Conservation (phyloP, 208 protist genomes). For the Leishmania mexicana region DNA sequence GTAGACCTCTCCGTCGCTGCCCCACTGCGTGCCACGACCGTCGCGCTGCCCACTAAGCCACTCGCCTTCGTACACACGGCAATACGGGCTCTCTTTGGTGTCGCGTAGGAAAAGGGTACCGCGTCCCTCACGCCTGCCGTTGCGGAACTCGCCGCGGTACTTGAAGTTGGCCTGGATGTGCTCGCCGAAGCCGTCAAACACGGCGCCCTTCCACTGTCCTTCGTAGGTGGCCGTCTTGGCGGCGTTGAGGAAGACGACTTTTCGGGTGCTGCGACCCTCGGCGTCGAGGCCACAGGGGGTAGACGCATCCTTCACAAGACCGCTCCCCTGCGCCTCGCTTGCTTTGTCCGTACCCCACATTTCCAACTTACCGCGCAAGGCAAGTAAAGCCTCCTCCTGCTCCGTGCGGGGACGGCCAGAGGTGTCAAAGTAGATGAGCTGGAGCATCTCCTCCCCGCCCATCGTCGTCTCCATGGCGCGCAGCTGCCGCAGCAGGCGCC, state of each 20-base stretch:
- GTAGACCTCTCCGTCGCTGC: constrained; percentile 87
- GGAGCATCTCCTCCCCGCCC: constrained; percentile 56
- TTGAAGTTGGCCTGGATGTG: constrained; percentile 74
- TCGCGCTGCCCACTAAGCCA: constrained; percentile 85
- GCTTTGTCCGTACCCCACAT: constrained; percentile 24
- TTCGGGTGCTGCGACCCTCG: constrained; percentile 39
- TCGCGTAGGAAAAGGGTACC: constrained; percentile 84
- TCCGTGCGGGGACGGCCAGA: constrained; percentile 84
- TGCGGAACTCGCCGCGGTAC: constrained; percentile 86
- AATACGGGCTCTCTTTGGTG: constrained; percentile 53
- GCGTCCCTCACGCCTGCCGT: constrained; percentile 75
- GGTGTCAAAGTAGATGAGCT: constrained; percentile 44
- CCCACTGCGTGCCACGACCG: constrained; percentile 84
- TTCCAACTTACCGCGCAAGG: constrained; percentile 51
- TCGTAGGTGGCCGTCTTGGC: constrained; percentile 86
- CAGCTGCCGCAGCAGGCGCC: constrained; percentile 67
- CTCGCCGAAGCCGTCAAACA: constrained; percentile 88
- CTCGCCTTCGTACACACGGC: constrained; percentile 86
- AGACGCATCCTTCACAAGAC: not conserved
- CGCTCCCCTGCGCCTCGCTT: not conserved
- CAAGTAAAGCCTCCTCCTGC: constrained; percentile 76
- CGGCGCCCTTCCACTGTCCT: constrained; percentile 84
- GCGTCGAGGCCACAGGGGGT: constrained; percentile 12
- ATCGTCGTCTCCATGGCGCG: constrained; percentile 60
- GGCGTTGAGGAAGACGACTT: constrained; percentile 84